These are phyloP conservation scores for Aspergillus carlsbadensis DNA, from an alignment of 495 filamentous ascomycete genomes.

Conservation along the genomic window DNA sequence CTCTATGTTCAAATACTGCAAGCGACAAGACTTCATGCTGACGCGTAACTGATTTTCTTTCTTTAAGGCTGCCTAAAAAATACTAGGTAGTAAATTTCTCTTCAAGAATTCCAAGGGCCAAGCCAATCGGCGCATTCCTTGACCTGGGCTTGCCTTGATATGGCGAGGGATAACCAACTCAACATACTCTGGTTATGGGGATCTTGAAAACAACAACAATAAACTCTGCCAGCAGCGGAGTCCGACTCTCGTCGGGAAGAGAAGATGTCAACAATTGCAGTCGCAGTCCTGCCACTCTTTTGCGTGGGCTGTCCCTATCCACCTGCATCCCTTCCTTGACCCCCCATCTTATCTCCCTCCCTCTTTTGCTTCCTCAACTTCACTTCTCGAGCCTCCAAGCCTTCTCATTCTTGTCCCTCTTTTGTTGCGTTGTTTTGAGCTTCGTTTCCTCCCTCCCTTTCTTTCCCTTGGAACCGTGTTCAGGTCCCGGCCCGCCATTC, in stretches of 20 bases:
- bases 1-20: too few species aligned
- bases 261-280: background rate
- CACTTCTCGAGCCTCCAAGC: background rate
- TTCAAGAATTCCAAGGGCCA: slow-evolving; percentile 5
- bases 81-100: background rate
- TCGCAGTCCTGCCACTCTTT: background rate
- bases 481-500: background rate
- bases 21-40: too few species aligned
- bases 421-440: background rate
- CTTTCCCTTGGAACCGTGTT: background rate
- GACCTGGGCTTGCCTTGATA: slow-evolving; percentile 2
- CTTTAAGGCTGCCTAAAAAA: background rate
- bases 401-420: slow-evolving; percentile 14
- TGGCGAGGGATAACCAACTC: background rate
- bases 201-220: background rate
- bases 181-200: background rate
- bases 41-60: background rate
- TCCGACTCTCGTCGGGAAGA: too few species aligned
- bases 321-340: slow-evolving; percentile 14
- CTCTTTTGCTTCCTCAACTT: slow-evolving; percentile 1
- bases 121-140: slow-evolving; percentile 12
- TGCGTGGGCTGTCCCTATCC: background rate
- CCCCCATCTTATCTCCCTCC: background rate
- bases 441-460: background rate
- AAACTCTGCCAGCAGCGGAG: background rate